phyloP scores from a whole-genome alignment of 2,329 filamentous ascomycete genomes.

The Trichoderma arundinaceum region DNA sequence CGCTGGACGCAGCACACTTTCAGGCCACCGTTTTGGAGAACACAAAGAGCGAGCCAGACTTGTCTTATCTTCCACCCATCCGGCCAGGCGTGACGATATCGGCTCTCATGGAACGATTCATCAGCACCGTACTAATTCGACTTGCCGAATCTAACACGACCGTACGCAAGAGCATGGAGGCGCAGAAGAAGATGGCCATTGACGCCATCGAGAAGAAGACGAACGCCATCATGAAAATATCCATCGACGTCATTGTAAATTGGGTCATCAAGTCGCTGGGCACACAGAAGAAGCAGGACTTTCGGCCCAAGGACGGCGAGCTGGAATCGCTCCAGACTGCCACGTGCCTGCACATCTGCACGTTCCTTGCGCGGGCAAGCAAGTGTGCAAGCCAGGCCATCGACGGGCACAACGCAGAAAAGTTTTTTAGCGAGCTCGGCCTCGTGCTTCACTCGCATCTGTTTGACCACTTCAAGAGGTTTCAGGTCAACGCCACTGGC shows the following conservation, averaged over 20 bases:
- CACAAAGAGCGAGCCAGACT: conserved; percentile 82
- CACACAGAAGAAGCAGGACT: conserved; percentile 86
- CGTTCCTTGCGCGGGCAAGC: conserved; percentile 75
- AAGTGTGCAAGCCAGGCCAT: conserved; percentile 69
- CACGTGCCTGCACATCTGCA: conserved; percentile 81
- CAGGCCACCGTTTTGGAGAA: conserved; percentile 77
- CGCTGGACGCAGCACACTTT: conserved; percentile 73
- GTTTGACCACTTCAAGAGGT: conserved; percentile 93
- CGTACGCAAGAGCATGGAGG: conserved; percentile 87
- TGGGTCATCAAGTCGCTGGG: conserved; percentile 76
- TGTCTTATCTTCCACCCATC: conserved; percentile 79
- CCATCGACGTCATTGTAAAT: conserved; percentile 71
- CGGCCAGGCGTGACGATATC: conserved; percentile 86
- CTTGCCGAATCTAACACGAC: conserved; percentile 89
- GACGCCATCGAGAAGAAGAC: conserved; percentile 85
- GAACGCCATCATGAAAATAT: conserved; percentile 62
- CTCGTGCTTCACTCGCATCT: conserved; percentile 77
- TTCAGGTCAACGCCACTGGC: conserved; percentile 89
- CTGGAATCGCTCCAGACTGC: conserved; percentile 82
- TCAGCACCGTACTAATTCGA: conserved; percentile 86
- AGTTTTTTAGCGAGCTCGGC: conserved; percentile 83
- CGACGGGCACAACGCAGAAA: conserved; percentile 81
- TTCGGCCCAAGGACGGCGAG: conserved; percentile 82
- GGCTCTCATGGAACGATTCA: conserved; percentile 91
- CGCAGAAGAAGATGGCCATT: conserved; percentile 74